A percentile compares a stretch with the other conserved stretches of the same genome.
Evolutionary conservation across 2,329 filamentous ascomycete genomes (phyloP).

Genomic region (Fusarium mexicanum): DNA sequence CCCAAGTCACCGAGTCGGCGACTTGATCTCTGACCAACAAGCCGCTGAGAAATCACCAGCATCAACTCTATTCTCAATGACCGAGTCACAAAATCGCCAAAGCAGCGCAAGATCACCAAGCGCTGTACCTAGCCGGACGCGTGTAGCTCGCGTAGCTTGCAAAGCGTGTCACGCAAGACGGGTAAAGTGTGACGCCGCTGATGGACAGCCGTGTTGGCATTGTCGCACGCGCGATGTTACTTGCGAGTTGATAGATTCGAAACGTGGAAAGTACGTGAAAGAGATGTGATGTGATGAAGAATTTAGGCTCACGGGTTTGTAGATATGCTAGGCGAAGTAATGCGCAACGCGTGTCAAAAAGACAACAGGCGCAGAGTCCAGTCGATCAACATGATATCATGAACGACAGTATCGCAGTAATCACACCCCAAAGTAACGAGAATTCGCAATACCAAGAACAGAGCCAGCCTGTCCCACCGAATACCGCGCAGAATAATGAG

Average conservation of each 20-base stretch:
- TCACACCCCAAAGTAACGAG: not conserved
- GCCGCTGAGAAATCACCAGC: not conserved
- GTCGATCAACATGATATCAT: not conserved
- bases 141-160: conserved; percentile 31
- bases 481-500: not conserved
- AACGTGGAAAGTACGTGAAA: conserved; percentile 25
- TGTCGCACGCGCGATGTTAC: conserved; percentile 21
- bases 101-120: not conserved
- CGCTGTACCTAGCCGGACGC: not conserved
- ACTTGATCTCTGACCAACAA: not conserved
- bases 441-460: rapidly evolving
- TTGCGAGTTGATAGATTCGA: conserved; percentile 33
- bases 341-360: not conserved
- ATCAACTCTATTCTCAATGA: not conserved
- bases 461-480: rapidly evolving
- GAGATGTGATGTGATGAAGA: rapidly evolving
- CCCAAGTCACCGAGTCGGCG: conserved; percentile 19
- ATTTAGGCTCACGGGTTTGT: not conserved
- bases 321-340: conserved; percentile 15
- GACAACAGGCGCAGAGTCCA: not conserved
- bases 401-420: not conserved
- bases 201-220: conserved; percentile 33
- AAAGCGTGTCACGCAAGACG: conserved; percentile 34
- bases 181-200: conserved; percentile 33
- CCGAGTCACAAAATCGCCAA: not conserved